These are phyloP conservation scores for Mortierella antarctica DNA, from an alignment of 192 early-diverging fungal genomes.

Conservation along the genomic window DNA sequence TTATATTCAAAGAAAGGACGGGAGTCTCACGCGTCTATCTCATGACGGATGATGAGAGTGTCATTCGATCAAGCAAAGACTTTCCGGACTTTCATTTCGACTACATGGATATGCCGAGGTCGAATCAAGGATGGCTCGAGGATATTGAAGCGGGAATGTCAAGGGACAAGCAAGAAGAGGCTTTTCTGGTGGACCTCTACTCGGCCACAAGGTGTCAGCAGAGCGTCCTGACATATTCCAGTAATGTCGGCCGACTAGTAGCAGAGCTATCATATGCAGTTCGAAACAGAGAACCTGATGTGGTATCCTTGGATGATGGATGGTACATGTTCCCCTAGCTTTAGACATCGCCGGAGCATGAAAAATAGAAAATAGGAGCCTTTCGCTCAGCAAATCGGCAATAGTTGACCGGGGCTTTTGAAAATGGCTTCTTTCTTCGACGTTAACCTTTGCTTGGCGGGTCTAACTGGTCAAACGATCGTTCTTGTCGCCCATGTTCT, in stretches of 20 bases:
- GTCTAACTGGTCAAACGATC: too few species aligned
- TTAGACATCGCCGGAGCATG: too few species aligned
- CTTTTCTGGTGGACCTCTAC: background rate
- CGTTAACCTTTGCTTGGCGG: too few species aligned
- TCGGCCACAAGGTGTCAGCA: background rate
- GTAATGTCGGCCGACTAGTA: constrained; percentile 2
- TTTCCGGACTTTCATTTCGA: constrained; percentile 1
- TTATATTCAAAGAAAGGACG: background rate
- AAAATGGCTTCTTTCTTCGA: too few species aligned
- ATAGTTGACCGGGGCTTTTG: too few species aligned
- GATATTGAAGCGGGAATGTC: constrained; percentile 2
- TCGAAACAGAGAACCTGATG: background rate
- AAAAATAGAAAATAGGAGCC: too few species aligned
- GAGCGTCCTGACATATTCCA: background rate
- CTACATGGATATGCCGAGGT: constrained; percentile 16
- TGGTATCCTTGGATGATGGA: background rate
- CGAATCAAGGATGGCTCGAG: constrained; percentile 24
- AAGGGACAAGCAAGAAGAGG: constrained; percentile 3
- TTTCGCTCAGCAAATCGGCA: too few species aligned
- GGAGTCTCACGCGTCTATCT: constrained; percentile 20
- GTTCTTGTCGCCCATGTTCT: too few species aligned
- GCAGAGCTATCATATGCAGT: background rate
- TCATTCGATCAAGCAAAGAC: constrained; percentile 17
- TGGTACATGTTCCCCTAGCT: constrained; percentile 3
- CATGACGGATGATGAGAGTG: constrained; percentile 25